Evolutionary conservation across 306 rosid genomes (phyloP).

Genomic region (Rosa rugosa): DNA sequence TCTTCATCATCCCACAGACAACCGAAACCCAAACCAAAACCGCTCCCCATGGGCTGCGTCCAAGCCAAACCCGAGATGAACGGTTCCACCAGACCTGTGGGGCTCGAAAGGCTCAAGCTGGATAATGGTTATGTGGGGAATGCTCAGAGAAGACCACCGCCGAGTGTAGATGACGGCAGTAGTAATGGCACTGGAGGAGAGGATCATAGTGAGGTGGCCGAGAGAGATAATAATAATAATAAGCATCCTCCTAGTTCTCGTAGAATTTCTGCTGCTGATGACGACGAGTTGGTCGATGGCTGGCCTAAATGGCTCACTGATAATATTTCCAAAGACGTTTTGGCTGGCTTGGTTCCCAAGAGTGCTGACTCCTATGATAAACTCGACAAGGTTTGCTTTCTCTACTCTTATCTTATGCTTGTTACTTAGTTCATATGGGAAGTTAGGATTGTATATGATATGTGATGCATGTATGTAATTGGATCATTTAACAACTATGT

Average conservation of each 20-base stretch:
- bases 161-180: conserved; percentile 19
- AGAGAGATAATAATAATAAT: conserved; percentile 6
- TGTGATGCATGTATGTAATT: too few relatives aligned
- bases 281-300: conserved; percentile 38
- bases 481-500: too few relatives aligned
- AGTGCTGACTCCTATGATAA: conserved; percentile 77
- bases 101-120: conserved; percentile 49
- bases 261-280: conserved; percentile 33
- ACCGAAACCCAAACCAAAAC: conserved; percentile 3
- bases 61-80: conserved; percentile 46
- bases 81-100: conserved; percentile 21
- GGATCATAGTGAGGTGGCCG: conserved; percentile 19
- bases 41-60: conserved; percentile 60
- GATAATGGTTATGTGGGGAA: conserved; percentile 58
- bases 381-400: conserved; percentile 63
- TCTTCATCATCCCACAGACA: neutral
- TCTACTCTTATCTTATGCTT: neutral
- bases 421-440: too few relatives aligned
- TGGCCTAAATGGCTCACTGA: conserved; percentile 59
- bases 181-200: neutral
- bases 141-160: conserved; percentile 45
- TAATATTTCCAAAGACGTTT: conserved; percentile 46
- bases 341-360: conserved; percentile 65
- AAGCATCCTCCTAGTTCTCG: neutral
- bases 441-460: neutral